Percentiles rank a stretch among this genome's conserved stretches.
Evolutionary conservation across 2,329 filamentous ascomycete genomes (phyloP).

Genomic region (Stemphylium vesicarium): DNA sequence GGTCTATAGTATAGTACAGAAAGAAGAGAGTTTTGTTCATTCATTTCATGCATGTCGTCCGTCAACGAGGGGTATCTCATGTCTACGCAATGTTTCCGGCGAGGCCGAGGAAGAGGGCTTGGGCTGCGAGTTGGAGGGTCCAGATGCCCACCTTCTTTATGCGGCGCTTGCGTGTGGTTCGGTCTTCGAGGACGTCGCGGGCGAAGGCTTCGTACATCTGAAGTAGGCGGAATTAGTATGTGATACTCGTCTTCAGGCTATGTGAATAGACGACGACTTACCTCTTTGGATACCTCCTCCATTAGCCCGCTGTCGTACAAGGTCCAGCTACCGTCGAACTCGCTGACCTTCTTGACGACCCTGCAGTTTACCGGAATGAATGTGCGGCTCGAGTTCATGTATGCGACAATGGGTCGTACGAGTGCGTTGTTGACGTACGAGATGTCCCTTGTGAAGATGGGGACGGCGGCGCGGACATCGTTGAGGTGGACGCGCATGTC

Average conservation of each 20-base stretch:
- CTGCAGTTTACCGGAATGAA: conserved; percentile 96
- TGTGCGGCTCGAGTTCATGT: conserved; percentile 93
- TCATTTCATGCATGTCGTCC: neutral
- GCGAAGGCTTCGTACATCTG: conserved; percentile 92
- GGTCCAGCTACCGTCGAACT: conserved; percentile 97
- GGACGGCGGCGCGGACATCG: conserved; percentile 90
- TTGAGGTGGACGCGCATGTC: conserved; percentile 95
- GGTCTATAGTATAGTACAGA: conserved; percentile 14
- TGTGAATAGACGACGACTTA: conserved; percentile 31
- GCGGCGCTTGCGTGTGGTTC: conserved; percentile 81
- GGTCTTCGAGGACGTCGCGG: conserved; percentile 86
- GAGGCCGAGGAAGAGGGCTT: conserved; percentile 93
- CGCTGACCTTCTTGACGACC: conserved; percentile 84
- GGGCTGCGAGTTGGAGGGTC: conserved; percentile 89
- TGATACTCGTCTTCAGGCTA: neutral
- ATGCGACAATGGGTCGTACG: conserved; percentile 93
- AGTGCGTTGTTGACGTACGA: conserved; percentile 97
- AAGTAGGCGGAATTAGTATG: conserved; percentile 8
- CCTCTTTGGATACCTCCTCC: conserved; percentile 89
- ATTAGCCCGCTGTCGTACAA: conserved; percentile 91
- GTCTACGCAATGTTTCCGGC: conserved; percentile 74
- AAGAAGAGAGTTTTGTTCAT: conserved; percentile 18
- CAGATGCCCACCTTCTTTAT: conserved; percentile 97
- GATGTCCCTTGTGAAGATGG: conserved; percentile 87
- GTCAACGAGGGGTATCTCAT: conserved; percentile 11